Percentiles rank a stretch among this genome's conserved stretches.
Conservation (phyloP, 1,284 basidiomycete genomes). For the Meira nashicola region DNA sequence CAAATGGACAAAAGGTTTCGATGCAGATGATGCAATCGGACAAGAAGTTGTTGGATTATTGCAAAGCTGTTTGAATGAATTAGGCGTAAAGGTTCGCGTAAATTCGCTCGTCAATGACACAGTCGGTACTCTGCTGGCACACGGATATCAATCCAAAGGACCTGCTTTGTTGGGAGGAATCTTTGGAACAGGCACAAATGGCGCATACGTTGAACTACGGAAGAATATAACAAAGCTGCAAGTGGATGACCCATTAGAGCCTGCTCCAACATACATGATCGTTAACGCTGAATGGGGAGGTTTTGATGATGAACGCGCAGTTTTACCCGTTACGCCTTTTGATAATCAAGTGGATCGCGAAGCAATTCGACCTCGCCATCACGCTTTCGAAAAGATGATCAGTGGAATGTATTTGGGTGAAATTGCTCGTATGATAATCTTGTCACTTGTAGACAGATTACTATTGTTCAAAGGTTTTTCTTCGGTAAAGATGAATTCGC, state of each 20-base stretch:
- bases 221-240: conserved; percentile 70
- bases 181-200: conserved; percentile 97
- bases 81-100: conserved; percentile 88
- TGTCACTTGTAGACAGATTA: conserved; percentile 73
- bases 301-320: conserved; percentile 60
- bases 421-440: conserved; percentile 76
- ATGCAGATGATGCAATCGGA: conserved; percentile 64
- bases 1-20: conserved; percentile 53
- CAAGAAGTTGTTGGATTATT: conserved; percentile 86
- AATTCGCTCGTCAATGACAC: conserved; percentile 92
- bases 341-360: conserved; percentile 89
- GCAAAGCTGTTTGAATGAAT: conserved; percentile 87
- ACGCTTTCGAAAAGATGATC: conserved; percentile 96
- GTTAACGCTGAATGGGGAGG: conserved; percentile 83
- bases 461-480: conserved; percentile 74
- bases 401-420: conserved; percentile 97
- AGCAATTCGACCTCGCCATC: conserved; percentile 87
- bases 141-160: conserved; percentile 83
- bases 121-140: conserved; percentile 85
- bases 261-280: conserved; percentile 66
- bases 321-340: conserved; percentile 82
- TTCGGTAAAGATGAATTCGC: conserved; percentile 69
- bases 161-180: conserved; percentile 76
- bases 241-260: conserved; percentile 18
- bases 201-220: conserved; percentile 87